phyloP scores from a whole-genome alignment of 352 stramenopile genomes.

The Phytophthora lateralis region DNA sequence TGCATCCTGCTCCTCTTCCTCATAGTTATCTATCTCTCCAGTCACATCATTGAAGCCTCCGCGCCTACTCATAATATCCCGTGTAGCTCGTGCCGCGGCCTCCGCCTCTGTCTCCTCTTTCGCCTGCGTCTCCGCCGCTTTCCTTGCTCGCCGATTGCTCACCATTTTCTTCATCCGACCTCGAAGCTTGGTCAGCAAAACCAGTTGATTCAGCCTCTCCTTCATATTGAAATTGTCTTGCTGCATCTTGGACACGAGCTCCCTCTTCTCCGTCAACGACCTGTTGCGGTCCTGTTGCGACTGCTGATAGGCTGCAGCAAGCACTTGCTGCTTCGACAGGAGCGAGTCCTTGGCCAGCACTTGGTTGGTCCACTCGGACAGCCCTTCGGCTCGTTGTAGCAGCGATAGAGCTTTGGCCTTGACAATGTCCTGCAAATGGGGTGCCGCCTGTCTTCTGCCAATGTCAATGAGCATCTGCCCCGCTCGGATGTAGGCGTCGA shows the following conservation, averaged over 20 bases:
- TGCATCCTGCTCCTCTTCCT: slow-evolving; percentile 15
- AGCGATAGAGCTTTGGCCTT: slow-evolving; percentile 80
- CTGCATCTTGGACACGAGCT: slow-evolving; percentile 65
- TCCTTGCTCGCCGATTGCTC: slow-evolving; percentile 51
- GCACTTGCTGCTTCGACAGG: slow-evolving; percentile 32
- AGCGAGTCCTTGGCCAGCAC: slow-evolving; percentile 40
- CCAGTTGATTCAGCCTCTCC: slow-evolving; percentile 67
- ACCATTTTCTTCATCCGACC: slow-evolving; percentile 55
- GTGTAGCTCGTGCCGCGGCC: slow-evolving; percentile 11
- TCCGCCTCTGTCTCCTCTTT: slow-evolving; percentile 8
- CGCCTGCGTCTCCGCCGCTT: slow-evolving; percentile 36
- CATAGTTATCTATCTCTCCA: slow-evolving; percentile 21
- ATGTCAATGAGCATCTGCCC: slow-evolving; percentile 74
- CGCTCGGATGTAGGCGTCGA: slow-evolving; percentile 74
- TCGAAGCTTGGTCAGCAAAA: slow-evolving; percentile 59
- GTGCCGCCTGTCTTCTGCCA: slow-evolving; percentile 56
- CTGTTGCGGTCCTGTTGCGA: slow-evolving; percentile 49
- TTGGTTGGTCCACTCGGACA: slow-evolving; percentile 66
- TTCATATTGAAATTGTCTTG: slow-evolving; percentile 66
- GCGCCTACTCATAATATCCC: slow-evolving; percentile 14
- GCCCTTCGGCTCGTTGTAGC: slow-evolving; percentile 71
- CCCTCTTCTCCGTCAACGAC: slow-evolving; percentile 59
- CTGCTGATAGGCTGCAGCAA: slow-evolving; percentile 52
- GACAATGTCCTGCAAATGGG: slow-evolving; percentile 79
- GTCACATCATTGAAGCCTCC: slow-evolving; percentile 36